Evolutionary conservation across 225 moss, liverwort and hornwort genomes (phyloP), one percentile per base, ranked within the genome.

Genomic region (Sphagnum tenellum): DNA sequence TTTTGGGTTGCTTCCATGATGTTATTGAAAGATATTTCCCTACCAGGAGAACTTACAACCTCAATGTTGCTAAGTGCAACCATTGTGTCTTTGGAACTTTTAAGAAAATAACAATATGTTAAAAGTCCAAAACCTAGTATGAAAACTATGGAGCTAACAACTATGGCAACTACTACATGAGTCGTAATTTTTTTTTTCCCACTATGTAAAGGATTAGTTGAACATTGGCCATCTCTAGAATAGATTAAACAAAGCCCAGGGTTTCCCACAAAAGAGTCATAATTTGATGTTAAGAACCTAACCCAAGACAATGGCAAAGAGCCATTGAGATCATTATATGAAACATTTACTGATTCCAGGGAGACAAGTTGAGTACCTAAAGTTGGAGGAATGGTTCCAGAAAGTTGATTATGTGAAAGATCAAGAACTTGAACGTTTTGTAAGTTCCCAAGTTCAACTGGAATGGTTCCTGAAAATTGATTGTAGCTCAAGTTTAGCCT

Each of bases 1-100:
- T 70, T 70, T 2, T 60, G 4, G 44, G 75, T 70, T 7, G 75
- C 75, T 2, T 64, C 60, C 75, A 75, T 75, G 11, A 75, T 49
- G 2, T 69, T 65, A 8, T 44, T 9, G 8, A 47, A 53, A 7
- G 64, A n/a, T n/a, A 52, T 14, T 44, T 14, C 5, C 3, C 50
- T 47, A 29, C 29, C 29, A 29, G 29, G 29, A 29, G 29, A 29
- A 29, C 29, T 29, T 29, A 29, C 29, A 29, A 29, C 29, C 29
- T 29, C 29, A 29, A 29, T 29, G 29, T 29, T 29, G 29, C 29
- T 29, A 29, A 29, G 29, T 29, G 29, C 29, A 29, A 29, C 29
- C 29, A 29, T 0, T 29, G 29, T 29, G 29, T 29, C 29, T 29
- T 29, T 29, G 29, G 29, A 29, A 29, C 29, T 29, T 29, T 29